Conservation (phyloP, 2,329 filamentous ascomycete species). For the Chalaropsis ovoidea region DNA sequence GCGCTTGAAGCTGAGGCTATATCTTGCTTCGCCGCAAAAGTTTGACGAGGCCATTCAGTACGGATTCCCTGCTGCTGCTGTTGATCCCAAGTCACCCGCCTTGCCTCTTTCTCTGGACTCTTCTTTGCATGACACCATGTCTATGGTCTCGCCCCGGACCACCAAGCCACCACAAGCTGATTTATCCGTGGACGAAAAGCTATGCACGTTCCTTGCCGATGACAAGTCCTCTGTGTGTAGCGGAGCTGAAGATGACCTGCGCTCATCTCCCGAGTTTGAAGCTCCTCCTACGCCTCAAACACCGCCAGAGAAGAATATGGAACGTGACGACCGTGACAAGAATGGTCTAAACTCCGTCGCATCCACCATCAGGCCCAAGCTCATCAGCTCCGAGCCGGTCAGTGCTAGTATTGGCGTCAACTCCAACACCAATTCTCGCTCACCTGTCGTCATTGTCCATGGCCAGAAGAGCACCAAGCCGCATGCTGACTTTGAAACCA, state of each 20-base stretch:
- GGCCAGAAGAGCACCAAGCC: constrained; percentile 28
- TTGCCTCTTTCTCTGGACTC: constrained; percentile 19
- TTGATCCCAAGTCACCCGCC: constrained; percentile 27
- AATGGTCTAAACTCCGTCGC: constrained; percentile 27
- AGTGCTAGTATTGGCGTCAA: constrained; percentile 28
- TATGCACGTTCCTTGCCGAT: constrained; percentile 29
- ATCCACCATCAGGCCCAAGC: constrained; percentile 4
- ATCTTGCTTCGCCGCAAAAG: constrained; percentile 80
- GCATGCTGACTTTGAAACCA: constrained; percentile 22
- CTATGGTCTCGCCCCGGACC: constrained; percentile 24
- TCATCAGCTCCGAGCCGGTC: neutral
- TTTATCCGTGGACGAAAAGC: constrained; percentile 19
- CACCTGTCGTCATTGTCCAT: constrained; percentile 18
- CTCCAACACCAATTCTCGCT: constrained; percentile 24
- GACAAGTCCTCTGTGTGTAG: constrained; percentile 47
- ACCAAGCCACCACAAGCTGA: constrained; percentile 27
- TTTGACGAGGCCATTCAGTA: constrained; percentile 94
- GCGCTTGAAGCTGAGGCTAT: constrained; percentile 72
- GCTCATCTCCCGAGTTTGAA: constrained; percentile 47
- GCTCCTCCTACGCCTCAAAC: constrained; percentile 49
- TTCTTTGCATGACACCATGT: constrained; percentile 17
- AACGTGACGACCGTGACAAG: constrained; percentile 33
- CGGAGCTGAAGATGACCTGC: constrained; percentile 35
- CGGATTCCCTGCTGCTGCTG: constrained; percentile 61
- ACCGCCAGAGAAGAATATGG: constrained; percentile 3